Evolutionary conservation across 768 basidiomycete genomes (phyloP), one percentile per base, ranked within the genome.

Genomic region (Lactarius quietus): DNA sequence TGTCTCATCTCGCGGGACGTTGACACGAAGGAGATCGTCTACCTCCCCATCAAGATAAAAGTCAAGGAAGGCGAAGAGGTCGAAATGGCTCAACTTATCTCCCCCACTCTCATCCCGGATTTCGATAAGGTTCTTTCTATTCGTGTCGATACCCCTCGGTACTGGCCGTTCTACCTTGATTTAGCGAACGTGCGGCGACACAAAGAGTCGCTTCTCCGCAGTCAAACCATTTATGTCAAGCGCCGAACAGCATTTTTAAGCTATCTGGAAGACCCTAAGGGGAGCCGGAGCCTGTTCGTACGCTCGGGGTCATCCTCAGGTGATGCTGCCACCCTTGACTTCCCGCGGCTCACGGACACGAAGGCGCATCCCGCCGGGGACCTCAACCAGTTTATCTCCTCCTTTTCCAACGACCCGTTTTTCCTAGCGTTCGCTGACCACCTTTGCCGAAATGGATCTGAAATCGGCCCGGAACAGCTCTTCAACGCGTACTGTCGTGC

Each of bases 1-100:
- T 98, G 96, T 73, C 80, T 99, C 20, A 84, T 95, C 41, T 92
- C 94, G 0, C 84, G 92, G 35, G 97, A 99, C 70, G 92, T 97
- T 35, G 95, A 98, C 70, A 92, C 91, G 3, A 83, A 84, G 3
- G 92, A 97, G 73, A 87, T 93, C 0, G 92, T 96, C 28, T 96
- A 95, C 74, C 83, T 99, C 0, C 97, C 95, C 0, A 84, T 98
- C 72, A 95, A 94, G 75, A 85, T 98, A 68, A 88, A 86, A 36
- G 82, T 92, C 69, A 84, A 80, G 68, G 93, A 94, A 66, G 84
- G 82, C 15, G 78, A 80, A 35, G 82, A 82, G 28, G 76, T 79
- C 15, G 86, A 86, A n/a, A 83, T 85, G 17, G 86, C 88, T 1
- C 88, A 90, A 69, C 80, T 97, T 55, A 93, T 95, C 62, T 91